phyloP scores from a whole-genome alignment of 225 moss, liverwort and hornwort species.

The Pleurozium schreberi region DNA sequence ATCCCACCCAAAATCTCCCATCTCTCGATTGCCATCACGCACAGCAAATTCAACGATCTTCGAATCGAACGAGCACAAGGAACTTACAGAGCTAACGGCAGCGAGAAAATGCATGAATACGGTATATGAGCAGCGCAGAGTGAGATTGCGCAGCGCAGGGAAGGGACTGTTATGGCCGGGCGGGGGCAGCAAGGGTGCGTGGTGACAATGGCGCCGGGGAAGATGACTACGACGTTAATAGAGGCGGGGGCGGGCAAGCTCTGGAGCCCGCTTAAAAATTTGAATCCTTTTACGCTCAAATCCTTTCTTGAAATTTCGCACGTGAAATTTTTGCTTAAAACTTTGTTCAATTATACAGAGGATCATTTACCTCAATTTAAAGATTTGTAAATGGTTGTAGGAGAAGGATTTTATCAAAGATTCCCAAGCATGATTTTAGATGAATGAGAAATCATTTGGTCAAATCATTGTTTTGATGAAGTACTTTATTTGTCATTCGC shows the following conservation, averaged over 20 bases:
- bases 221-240: not conserved
- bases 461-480: not conserved
- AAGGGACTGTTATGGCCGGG: too few relatives aligned
- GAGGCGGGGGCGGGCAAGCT: not conserved
- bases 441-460: not conserved
- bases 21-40: not conserved
- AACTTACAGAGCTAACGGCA: not conserved
- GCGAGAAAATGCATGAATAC: not conserved
- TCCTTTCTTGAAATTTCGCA: not conserved
- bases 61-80: not conserved
- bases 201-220: not conserved
- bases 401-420: not conserved
- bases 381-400: not conserved
- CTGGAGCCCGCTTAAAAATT: not conserved
- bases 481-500: fast-evolving
- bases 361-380: not conserved
- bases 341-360: not conserved
- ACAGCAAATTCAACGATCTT: not conserved
- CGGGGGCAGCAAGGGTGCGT: not conserved
- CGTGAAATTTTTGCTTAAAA: not conserved
- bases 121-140: not conserved
- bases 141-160: too few relatives aligned
- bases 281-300: not conserved
- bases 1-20: not conserved
- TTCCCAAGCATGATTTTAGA: not conserved